phyloP scores from a whole-genome alignment of 2,329 filamentous ascomycete genomes.

The Hypoxylon sp. region DNA sequence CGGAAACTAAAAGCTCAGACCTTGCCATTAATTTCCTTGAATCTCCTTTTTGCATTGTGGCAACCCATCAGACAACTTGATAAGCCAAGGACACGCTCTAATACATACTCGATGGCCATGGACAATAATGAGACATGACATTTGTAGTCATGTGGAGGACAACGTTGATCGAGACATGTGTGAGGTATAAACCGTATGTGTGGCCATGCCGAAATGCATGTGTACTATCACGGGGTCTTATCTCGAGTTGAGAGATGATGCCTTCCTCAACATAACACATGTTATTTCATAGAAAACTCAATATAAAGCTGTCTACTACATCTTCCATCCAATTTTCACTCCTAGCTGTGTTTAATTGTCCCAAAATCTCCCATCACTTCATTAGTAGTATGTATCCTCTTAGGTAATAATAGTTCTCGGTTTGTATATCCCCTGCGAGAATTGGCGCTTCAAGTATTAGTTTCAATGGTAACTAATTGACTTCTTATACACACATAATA shows the following conservation, averaged over 20 bases:
- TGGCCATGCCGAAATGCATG: conserved; percentile 35
- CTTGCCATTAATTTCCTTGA: conserved; percentile 27
- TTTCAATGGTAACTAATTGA: background rate
- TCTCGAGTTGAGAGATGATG: conserved; percentile 7
- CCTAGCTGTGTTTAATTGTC: background rate
- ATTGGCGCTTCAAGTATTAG: background rate
- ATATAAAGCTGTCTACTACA: conserved; percentile 26
- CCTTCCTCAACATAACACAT: background rate
- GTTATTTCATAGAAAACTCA: conserved; percentile 27
- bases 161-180: conserved; percentile 16
- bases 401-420: background rate
- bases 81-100: conserved; percentile 3
- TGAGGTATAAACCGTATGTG: conserved; percentile 23
- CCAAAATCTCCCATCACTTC: background rate
- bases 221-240: conserved; percentile 14
- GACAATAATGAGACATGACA: conserved; percentile 17
- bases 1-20: conserved; percentile 12
- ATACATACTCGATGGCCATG: conserved; percentile 15
- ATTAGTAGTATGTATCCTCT: background rate
- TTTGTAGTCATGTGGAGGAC: conserved; percentile 2
- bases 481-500: background rate
- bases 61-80: conserved; percentile 7
- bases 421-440: background rate
- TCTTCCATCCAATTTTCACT: background rate
- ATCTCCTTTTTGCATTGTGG: conserved; percentile 18